phyloP scores from a whole-genome alignment of 257 asterid genomes.

The Solanum pinnatisectum region DNA sequence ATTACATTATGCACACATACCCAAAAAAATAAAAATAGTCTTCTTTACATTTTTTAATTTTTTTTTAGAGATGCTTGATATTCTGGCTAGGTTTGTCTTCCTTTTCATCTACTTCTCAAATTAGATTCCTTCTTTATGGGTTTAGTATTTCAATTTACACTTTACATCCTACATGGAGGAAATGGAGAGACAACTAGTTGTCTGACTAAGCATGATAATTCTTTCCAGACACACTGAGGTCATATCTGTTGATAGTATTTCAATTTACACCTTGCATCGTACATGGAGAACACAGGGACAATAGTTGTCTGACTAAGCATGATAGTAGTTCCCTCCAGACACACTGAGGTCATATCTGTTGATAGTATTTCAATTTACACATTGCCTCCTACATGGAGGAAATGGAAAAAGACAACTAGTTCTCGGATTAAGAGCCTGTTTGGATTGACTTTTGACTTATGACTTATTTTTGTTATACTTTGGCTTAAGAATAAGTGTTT shows the following conservation, averaged over 20 bases:
- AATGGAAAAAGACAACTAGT: background rate
- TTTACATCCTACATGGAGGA: background rate
- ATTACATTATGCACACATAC: background rate
- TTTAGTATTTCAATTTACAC: background rate
- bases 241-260: background rate
- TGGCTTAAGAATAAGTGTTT: too few species aligned
- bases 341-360: background rate
- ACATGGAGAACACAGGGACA: background rate
- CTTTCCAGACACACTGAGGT: background rate
- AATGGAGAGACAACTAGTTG: background rate
- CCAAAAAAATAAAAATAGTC: background rate
- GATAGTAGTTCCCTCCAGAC: background rate
- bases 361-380: background rate
- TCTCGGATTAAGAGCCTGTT: background rate
- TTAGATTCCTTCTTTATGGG: background rate
- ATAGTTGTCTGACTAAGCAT: background rate
- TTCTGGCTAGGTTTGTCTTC: background rate
- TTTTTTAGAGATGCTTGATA: background rate
- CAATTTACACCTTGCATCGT: background rate
- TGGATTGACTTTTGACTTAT: too few species aligned
- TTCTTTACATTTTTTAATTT: background rate
- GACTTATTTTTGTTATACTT: too few species aligned
- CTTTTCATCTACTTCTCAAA: background rate
- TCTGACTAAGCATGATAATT: background rate
- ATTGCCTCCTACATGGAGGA: background rate